Conservation (phyloP, 108 stramenopile species). For the Fragilariopsis cylindrus region DNA sequence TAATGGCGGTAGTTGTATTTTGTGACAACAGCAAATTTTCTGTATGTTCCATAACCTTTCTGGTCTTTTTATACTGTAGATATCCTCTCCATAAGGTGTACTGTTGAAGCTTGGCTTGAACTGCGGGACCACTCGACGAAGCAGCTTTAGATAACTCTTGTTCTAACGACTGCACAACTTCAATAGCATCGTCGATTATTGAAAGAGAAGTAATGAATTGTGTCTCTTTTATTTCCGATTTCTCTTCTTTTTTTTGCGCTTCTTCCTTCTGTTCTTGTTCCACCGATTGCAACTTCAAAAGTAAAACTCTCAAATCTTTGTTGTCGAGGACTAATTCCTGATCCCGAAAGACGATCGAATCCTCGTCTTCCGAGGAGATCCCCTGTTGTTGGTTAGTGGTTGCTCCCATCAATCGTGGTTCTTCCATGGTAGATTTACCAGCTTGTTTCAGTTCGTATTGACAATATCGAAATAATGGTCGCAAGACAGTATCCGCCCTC, state of each 20-base stretch:
- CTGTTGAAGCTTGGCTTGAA: conserved; percentile 68
- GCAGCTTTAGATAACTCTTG: conserved; percentile 47
- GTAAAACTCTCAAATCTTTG: conserved; percentile 42
- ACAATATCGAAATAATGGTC: conserved; percentile 74
- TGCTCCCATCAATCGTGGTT: conserved; percentile 29
- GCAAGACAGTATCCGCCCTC: conserved; percentile 67
- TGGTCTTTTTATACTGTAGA: conserved; percentile 61
- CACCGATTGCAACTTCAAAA: conserved; percentile 42
- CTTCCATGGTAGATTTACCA: conserved; percentile 30
- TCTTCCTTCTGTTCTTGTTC: conserved; percentile 24
- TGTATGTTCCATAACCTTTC: conserved; percentile 46
- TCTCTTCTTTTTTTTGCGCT: conserved; percentile 1
- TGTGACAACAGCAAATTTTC: conserved; percentile 2
- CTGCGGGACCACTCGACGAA: conserved; percentile 55
- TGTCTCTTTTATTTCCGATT: conserved; percentile 25
- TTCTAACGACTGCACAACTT: conserved; percentile 46
- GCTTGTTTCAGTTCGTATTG: conserved; percentile 69
- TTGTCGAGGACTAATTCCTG: conserved; percentile 56
- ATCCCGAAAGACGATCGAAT: conserved; percentile 58
- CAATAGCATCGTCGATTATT: conserved; percentile 73
- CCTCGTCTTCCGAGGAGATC: conserved; percentile 12
- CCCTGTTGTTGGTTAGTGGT: neutral
- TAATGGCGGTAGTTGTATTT: neutral
- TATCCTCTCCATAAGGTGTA: conserved; percentile 60
- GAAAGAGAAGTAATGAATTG: conserved; percentile 63